Evolutionary conservation across 306 rosid species (phyloP).

Genomic region (Gynostemma pentaphyllum): DNA sequence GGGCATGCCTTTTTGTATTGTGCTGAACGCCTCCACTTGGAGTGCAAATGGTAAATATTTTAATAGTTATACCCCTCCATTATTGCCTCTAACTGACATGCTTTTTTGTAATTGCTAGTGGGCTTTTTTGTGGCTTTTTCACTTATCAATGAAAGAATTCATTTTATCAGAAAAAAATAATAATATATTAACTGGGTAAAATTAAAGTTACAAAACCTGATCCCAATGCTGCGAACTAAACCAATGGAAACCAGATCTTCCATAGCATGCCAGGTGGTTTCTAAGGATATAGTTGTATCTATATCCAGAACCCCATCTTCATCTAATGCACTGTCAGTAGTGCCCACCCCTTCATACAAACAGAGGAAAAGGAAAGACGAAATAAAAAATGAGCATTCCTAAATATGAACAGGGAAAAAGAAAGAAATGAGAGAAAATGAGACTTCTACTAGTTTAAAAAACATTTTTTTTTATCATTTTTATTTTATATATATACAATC

Average conservation of each 20-base stretch:
- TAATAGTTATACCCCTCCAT: too few species aligned
- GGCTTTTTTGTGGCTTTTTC: too few species aligned
- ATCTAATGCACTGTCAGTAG: conserved; percentile 68
- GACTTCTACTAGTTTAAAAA: too few species aligned
- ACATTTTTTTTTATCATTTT: too few species aligned
- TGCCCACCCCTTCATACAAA: conserved; percentile 62
- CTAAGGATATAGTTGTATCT: conserved; percentile 71
- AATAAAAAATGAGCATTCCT: neutral
- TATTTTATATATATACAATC: neutral
- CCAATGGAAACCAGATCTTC: conserved; percentile 77
- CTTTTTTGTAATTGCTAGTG: too few species aligned
- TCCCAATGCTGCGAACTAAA: conserved; percentile 89
- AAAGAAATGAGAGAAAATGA: too few species aligned
- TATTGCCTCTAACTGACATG: too few species aligned
- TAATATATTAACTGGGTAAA: neutral
- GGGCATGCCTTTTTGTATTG: too few species aligned
- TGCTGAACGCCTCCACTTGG: too few species aligned
- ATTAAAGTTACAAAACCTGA: conserved; percentile 37
- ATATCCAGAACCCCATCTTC: conserved; percentile 81
- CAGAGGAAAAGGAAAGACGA: neutral
- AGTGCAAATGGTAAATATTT: too few species aligned
- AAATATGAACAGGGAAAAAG: neutral
- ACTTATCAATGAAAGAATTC: too few species aligned
- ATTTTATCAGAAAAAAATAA: too few species aligned
- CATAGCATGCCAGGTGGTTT: conserved; percentile 91